These are phyloP conservation scores for Marchantia paleacea DNA, from an alignment of 225 moss, liverwort and hornwort species.

Conservation along the genomic window DNA sequence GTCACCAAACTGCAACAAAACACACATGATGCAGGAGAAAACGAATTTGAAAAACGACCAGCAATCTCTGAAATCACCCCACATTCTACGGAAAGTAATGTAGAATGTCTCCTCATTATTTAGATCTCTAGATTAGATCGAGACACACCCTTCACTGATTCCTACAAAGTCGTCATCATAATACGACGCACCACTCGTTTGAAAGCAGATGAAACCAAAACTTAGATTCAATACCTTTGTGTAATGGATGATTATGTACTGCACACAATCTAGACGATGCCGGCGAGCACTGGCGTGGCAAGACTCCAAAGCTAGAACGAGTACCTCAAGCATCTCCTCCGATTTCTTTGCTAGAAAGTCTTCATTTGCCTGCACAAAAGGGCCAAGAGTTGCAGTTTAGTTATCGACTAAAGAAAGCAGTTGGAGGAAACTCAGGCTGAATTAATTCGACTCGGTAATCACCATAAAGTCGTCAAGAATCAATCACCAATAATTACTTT, in stretches of 20 bases:
- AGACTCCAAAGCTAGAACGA: slow-evolving; percentile 61
- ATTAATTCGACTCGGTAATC: no score
- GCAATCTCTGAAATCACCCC: not conserved
- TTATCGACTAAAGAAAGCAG: not conserved
- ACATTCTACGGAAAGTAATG: not conserved
- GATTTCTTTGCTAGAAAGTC: slow-evolving; percentile 68
- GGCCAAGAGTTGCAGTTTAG: not conserved
- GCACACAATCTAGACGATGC: slow-evolving; percentile 83
- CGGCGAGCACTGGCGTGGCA: slow-evolving; percentile 87
- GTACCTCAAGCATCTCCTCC: slow-evolving; percentile 71
- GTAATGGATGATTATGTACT: slow-evolving; percentile 75
- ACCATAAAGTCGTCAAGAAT: no score
- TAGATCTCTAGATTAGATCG: no score
- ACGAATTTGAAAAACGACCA: not conserved
- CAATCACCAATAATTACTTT: no score
- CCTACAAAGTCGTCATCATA: not conserved
- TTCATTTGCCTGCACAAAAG: slow-evolving; percentile 53
- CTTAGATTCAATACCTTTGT: slow-evolving; percentile 49
- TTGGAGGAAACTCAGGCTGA: no score
- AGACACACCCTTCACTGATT: not conserved
- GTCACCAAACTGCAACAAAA: slow-evolving; percentile 47
- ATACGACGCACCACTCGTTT: no score
- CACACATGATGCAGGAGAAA: not conserved
- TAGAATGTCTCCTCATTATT: no score
- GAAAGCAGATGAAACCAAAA: not conserved